A percentile compares a stretch with the other conserved stretches of the same genome.
These are phyloP conservation scores for Talaromyces sp. DNA, from an alignment of 2,329 filamentous ascomycete genomes.

Conservation along the genomic window DNA sequence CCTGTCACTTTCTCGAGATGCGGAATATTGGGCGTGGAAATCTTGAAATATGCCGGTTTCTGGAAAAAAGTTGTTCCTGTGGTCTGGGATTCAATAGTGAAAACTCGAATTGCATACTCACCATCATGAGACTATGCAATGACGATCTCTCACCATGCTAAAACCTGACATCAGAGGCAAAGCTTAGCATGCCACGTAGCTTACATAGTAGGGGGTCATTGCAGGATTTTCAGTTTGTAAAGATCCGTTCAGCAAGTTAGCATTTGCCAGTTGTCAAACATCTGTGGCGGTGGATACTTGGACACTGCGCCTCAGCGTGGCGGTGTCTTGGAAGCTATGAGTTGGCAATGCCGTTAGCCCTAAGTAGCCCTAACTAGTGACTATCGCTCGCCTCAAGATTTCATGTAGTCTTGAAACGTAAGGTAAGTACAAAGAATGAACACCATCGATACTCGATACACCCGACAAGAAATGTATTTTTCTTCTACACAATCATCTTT, in stretches of 20 bases:
- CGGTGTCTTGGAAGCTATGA: neutral
- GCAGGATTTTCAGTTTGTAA: neutral
- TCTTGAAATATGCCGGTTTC: neutral
- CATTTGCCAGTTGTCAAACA: slow-evolving; percentile 11
- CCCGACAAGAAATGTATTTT: neutral
- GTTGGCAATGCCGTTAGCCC: slow-evolving; percentile 4
- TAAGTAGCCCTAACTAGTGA: slow-evolving; percentile 7
- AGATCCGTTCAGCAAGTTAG: neutral
- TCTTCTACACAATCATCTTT: neutral
- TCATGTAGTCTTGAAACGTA: neutral
- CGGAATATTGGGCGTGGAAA: neutral
- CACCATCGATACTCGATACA: neutral
- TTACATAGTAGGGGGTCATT: neutral
- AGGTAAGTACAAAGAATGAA: slow-evolving; percentile 1
- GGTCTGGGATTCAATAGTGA: neutral
- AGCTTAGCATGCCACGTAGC: neutral
- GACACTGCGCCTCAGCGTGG: slow-evolving; percentile 12
- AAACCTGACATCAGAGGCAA: neutral
- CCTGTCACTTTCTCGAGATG: neutral
- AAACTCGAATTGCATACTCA: neutral
- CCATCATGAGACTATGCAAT: neutral
- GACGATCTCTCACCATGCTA: neutral
- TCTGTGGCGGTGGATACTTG: neutral
- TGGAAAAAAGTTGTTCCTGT: neutral
- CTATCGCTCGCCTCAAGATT: neutral